phyloP scores from a whole-genome alignment of 257 asterid species.

The Ilex aquifolium region DNA sequence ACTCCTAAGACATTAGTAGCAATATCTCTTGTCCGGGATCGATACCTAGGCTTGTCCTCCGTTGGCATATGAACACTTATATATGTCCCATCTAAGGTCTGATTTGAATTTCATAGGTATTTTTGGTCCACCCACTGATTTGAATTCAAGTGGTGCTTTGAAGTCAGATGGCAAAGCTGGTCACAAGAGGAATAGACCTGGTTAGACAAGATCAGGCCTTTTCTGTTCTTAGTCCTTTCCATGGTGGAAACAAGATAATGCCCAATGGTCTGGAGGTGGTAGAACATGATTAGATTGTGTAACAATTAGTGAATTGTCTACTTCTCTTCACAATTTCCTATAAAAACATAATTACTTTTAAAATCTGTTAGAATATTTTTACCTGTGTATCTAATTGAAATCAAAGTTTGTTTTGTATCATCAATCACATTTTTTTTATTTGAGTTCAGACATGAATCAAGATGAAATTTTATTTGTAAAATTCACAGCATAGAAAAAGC shows the following conservation, averaged over 20 bases:
- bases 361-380: slow-evolving; percentile 28
- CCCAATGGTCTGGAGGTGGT: slow-evolving; percentile 8
- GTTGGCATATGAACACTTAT: too few species aligned
- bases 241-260: slow-evolving; percentile 3
- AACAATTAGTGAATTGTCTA: slow-evolving; percentile 12
- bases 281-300: slow-evolving; percentile 1
- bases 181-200: slow-evolving; percentile 69
- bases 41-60: too few species aligned
- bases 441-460: too few species aligned
- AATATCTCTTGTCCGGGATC: too few species aligned
- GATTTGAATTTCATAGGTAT: too few species aligned
- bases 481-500: too few species aligned
- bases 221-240: slow-evolving; percentile 5
- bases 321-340: slow-evolving; percentile 7
- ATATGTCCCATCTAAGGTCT: too few species aligned
- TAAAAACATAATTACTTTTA: slow-evolving; percentile 13
- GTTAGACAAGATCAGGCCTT: slow-evolving; percentile 5
- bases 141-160: slow-evolving; percentile 56
- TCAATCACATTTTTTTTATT: slow-evolving; percentile 10
- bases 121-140: too few species aligned
- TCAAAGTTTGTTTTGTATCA: slow-evolving; percentile 25
- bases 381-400: slow-evolving; percentile 37
- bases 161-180: slow-evolving; percentile 42
- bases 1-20: too few species aligned
- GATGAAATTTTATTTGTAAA: too few species aligned